These are phyloP conservation scores for Daedaleopsis nitida DNA, from an alignment of 768 basidiomycete genomes.

Conservation along the genomic window DNA sequence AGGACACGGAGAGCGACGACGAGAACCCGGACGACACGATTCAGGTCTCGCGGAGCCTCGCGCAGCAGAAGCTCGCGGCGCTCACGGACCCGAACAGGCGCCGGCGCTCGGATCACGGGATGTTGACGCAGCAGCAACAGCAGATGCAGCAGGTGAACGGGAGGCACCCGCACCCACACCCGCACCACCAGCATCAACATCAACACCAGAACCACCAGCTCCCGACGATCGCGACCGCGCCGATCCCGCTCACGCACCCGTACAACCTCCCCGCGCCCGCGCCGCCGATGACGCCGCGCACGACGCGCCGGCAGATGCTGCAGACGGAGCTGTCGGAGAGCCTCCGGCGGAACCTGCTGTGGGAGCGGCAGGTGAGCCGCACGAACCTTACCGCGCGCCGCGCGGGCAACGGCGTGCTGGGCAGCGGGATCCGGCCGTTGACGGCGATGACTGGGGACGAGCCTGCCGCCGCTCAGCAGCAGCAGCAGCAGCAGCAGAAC, in stretches of 20 bases:
- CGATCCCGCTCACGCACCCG: slow-evolving; percentile 63
- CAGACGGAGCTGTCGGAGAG: slow-evolving; percentile 85
- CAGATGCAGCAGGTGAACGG: not conserved
- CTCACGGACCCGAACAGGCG: slow-evolving; percentile 47
- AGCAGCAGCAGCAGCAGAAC: slow-evolving; percentile 7
- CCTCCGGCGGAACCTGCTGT: slow-evolving; percentile 75
- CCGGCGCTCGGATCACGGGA: slow-evolving; percentile 38
- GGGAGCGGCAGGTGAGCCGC: slow-evolving; percentile 73
- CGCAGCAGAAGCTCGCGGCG: slow-evolving; percentile 65
- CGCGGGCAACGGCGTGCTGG: slow-evolving; percentile 22
- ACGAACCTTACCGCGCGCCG: slow-evolving; percentile 44
- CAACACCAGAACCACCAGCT: slow-evolving; percentile 26
- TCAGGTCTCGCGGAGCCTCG: slow-evolving; percentile 65
- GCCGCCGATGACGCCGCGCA: slow-evolving; percentile 79
- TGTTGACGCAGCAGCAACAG: slow-evolving; percentile 19
- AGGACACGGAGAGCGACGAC: slow-evolving; percentile 53
- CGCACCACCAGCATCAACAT: not conserved
- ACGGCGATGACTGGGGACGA: slow-evolving; percentile 30
- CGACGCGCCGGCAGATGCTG: slow-evolving; percentile 83
- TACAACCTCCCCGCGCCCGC: slow-evolving; percentile 71
- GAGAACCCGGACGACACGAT: slow-evolving; percentile 53
- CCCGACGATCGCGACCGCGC: slow-evolving; percentile 44
- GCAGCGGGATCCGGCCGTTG: slow-evolving; percentile 36
- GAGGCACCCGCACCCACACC: not conserved
- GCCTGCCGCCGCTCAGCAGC: slow-evolving; percentile 1